Evolutionary conservation across 2,329 filamentous ascomycete genomes (phyloP), one percentile per base, ranked within the genome.

Genomic region (Cytospora chrysosperma): DNA sequence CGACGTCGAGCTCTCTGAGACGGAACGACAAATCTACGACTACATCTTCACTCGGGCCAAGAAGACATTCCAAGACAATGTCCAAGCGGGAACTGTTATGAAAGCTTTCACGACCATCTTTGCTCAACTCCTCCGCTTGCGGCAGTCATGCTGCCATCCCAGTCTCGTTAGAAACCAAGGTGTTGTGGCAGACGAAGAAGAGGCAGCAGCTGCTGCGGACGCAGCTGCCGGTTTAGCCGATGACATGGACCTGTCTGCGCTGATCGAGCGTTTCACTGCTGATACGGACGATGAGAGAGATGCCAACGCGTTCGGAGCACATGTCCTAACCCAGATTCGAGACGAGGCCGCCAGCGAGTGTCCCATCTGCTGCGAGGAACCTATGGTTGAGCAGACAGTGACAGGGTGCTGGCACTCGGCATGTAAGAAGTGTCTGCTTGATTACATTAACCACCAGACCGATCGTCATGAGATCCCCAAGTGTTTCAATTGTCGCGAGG

Each of bases 361-460:
- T 71, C 94, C 95, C 0, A 91, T 99, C 59, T 99, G 95, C 76
- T 87, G 91, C 4, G 94, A 98, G 74, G 95, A 98, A 74, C 61
- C 61, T 15, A 98, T 98, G 93, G 85, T 92, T 49, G 90, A 97
- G 60, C 94, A 96, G 72, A 90, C 91, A 0, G 95, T 99, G 1
- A 98, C 95, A 0, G 92, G 92, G 0, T 99, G 95, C 76, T 99
- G 95, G 93, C 95, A 99, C 75, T 96, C 92, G 37, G 93, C 95
- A 0, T 99, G 95, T 79, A 97, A 95, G 76, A 89, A 91, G 67
- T 99, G 95, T 70, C 79, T 98, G n/a, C 79, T 96, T 2, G 88
- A 92, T 69, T 97, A 92, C 70, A 96, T 99, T 71, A 87, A 90
- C 67, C 93, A 97, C 71, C 90, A 97, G 74, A 89, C 83, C 5